Evolutionary conservation across 2,329 filamentous ascomycete species (phyloP), one percentile per base, ranked within the genome.

Genomic region (Fusarium dlaminii): DNA sequence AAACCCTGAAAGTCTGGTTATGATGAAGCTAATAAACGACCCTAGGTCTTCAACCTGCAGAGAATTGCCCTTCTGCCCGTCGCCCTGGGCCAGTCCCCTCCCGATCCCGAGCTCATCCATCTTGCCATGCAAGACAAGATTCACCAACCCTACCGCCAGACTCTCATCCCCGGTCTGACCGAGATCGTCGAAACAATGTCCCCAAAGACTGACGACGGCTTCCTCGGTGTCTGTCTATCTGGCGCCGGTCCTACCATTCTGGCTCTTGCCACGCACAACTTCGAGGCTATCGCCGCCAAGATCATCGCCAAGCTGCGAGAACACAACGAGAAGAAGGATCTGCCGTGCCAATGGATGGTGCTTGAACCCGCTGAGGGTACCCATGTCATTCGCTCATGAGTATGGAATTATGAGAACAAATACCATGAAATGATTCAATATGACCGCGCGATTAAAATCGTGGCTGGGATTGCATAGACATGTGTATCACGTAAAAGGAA

Each of bases 71-170:
- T 99, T 56, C 89, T 99, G 18, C 95, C 96, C 37, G 94, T 95
- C 17, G 95, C 95, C 2, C 88, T 99, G 51, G 95, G 95, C 73
- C 92, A 94, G 81, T 96, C 93, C 13, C 96, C 96, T 15, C 96
- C 95, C 4, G 93, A 98, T 80, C 92, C 96, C 29, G 92, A 97
- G 78, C 92, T 97, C 83, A 99, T 99, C 82, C 97, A 97, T 85
- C 91, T 97, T 54, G 96, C 95, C 52, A 99, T 99, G 96, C 96
- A 98, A 85, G 96, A 99, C 86, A 97, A 95, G 84, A 91, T 99
- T 70, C 96, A 99, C 85, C 96, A 99, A 84, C 96, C 95, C 48
- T 98, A 99, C 86, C 92, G 96, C 61, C 92, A 96, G 84, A 92
- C 90, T 5, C 89, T 99, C 71, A 97, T 99, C 76, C 96, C 96